phyloP scores from a whole-genome alignment of 768 basidiomycete species.

The Lyophyllum atratum region DNA sequence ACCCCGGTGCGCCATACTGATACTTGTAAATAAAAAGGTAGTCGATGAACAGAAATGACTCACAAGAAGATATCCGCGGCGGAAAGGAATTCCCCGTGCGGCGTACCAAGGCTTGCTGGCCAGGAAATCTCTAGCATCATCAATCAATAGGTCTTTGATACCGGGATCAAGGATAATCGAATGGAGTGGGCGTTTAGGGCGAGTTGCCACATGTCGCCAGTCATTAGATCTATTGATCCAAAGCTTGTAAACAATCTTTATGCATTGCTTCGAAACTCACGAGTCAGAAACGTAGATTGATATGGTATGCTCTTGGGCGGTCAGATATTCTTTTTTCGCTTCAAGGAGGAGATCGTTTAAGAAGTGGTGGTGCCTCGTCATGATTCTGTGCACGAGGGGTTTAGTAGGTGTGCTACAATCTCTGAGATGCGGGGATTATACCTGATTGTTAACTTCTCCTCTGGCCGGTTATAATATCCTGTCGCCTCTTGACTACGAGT shows the following conservation, averaged over 20 bases:
- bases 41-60: constrained; percentile 2
- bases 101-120: constrained; percentile 71
- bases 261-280: constrained; percentile 21
- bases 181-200: constrained; percentile 61
- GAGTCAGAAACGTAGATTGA: constrained; percentile 42
- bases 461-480: constrained; percentile 11
- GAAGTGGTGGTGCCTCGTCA: constrained; percentile 38
- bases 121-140: constrained; percentile 74
- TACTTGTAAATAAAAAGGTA: constrained; percentile 36
- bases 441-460: constrained; percentile 18
- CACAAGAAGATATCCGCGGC: constrained; percentile 68
- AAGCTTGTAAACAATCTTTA: constrained; percentile 51
- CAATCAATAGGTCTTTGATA: constrained; percentile 61
- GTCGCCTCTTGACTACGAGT: constrained; percentile 11
- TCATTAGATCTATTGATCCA: constrained; percentile 33
- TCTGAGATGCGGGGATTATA: neutral
- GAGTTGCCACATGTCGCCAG: constrained; percentile 53
- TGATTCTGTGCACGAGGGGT: constrained; percentile 31
- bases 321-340: constrained; percentile 39
- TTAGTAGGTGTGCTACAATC: neutral
- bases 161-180: constrained; percentile 76
- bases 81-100: constrained; percentile 79
- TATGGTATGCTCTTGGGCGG: constrained; percentile 40
- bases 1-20: constrained; percentile 71
- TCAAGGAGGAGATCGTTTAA: constrained; percentile 43